Percentiles rank a stretch among this genome's conserved stretches.
Evolutionary conservation across 192 early-diverging fungal genomes (phyloP).

Genomic region (Podochytrium sp.): DNA sequence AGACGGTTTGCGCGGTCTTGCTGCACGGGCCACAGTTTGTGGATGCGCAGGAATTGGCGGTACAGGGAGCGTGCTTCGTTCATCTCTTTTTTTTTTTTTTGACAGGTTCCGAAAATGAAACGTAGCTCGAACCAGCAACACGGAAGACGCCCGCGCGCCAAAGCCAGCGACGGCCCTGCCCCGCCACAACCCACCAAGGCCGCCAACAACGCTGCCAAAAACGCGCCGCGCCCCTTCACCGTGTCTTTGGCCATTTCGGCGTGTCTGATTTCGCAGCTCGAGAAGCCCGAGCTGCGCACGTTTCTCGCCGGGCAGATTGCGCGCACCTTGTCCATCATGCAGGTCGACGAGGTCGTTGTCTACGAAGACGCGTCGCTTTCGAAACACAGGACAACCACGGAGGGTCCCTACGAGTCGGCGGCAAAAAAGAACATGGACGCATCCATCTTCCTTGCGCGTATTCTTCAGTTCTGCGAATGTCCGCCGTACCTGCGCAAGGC

Average conservation of each 20-base stretch:
- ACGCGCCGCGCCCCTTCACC: slow-evolving; percentile 45
- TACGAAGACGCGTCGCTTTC: slow-evolving; percentile 55
- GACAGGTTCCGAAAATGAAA: not conserved
- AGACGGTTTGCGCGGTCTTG: slow-evolving; percentile 17
- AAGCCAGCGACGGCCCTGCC: not conserved
- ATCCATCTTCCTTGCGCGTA: slow-evolving; percentile 65
- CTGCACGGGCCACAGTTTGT: slow-evolving; percentile 7
- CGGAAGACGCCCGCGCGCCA: not conserved
- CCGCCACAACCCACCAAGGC: not conserved
- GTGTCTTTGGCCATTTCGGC: slow-evolving; percentile 69
- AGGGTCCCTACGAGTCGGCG: slow-evolving; percentile 39
- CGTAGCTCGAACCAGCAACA: not conserved
- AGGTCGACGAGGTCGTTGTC: slow-evolving; percentile 72
- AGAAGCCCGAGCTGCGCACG: slow-evolving; percentile 67
- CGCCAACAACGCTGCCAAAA: slow-evolving; percentile 5
- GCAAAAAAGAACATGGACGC: slow-evolving; percentile 52
- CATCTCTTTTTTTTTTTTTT: slow-evolving; percentile 2
- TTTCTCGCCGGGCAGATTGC: slow-evolving; percentile 75
- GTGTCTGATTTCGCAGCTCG: slow-evolving; percentile 65
- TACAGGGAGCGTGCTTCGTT: slow-evolving; percentile 1
- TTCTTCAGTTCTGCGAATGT: slow-evolving; percentile 71
- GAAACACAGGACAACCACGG: slow-evolving; percentile 22
- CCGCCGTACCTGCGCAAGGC: slow-evolving; percentile 71
- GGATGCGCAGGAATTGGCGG: slow-evolving; percentile 12
- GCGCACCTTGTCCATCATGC: slow-evolving; percentile 57